Percentiles rank a stretch among this genome's conserved stretches.
Evolutionary conservation across 228 moss, liverwort and hornwort species (phyloP).

Genomic region (Sphagnum magellanicum): DNA sequence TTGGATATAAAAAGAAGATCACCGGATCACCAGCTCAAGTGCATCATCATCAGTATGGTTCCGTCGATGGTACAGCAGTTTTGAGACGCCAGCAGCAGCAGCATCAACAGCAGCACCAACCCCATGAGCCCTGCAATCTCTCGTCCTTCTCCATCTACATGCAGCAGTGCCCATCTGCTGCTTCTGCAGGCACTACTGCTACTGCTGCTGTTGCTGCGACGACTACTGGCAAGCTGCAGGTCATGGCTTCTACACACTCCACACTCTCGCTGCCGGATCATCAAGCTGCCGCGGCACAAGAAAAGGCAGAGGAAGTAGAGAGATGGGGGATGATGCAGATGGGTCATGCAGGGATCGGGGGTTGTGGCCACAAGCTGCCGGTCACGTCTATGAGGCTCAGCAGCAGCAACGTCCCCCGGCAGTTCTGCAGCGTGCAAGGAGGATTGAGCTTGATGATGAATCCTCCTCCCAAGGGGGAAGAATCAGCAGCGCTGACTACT

Average conservation of each 20-base stretch:
- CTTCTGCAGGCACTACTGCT: slow-evolving; percentile 10
- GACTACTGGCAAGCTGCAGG: slow-evolving; percentile 3
- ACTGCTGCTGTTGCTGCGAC: slow-evolving; percentile 14
- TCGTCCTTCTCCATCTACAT: slow-evolving; percentile 31
- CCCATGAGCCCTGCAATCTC: slow-evolving; percentile 9
- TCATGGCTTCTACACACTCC: slow-evolving; percentile 1
- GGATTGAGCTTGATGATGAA: too few relatives aligned
- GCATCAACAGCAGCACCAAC: too few relatives aligned
- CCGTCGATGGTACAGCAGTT: not conserved
- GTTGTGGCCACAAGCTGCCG: not conserved
- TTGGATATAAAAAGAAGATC: slow-evolving; percentile 33
- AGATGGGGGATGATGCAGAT: not conserved
- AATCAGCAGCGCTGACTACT: too few relatives aligned
- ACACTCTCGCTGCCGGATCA: not conserved
- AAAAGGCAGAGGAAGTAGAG: not conserved
- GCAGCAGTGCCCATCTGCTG: slow-evolving; percentile 23
- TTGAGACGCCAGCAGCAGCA: too few relatives aligned
- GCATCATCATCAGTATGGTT: slow-evolving; percentile 25
- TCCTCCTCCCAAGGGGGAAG: too few relatives aligned
- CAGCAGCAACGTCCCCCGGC: too few relatives aligned
- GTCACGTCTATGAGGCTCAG: too few relatives aligned
- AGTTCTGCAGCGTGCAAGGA: too few relatives aligned
- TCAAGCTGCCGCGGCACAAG: too few relatives aligned
- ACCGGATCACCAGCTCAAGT: slow-evolving; percentile 28
- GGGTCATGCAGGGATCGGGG: not conserved